Base-by-base conservation (phyloP, 768 basidiomycete species). In the Rhizopogon vesiculosus region DNA sequence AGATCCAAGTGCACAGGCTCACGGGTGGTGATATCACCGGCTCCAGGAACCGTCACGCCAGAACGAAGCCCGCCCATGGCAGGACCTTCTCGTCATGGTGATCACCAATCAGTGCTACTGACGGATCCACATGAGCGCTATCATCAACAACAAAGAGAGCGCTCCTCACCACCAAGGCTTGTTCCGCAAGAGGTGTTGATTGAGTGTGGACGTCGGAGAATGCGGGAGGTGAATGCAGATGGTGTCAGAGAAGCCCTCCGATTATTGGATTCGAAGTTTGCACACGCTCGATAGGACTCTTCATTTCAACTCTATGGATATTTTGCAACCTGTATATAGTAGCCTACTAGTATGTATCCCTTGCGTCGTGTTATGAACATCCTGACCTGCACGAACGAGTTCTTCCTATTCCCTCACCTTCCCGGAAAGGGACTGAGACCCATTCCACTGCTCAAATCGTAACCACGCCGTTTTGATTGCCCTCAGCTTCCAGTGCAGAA, bases 1-100 rank as follows among this genome's bases (percentile, higher is more conserved):
- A 79, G 87, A 51, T 86, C 91, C 42, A 85, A 81, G 66, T 93
- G 91, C 65, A 80, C 77, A 1, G 89, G 89, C 16, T 86, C 91
- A 15, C 78, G 77, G 40, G 77, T 90, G 40, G 76, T 82, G 43
- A 74, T 87, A 53, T 81, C 82, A 9, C 81, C 80, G 9, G 77
- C 79, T 15, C 76, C 73, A 3, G 80, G 77, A 7, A 71, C 79
- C 35, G 59, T 74, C 54, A 77, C 78, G 1, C 79, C 79, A 9
- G 83, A 84, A 65, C 71, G 76, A 43, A n/a, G 9, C 41, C 5
- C 18, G 22, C 18, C 33, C 22, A 38, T 49, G 19, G 39, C 58
- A 38, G 44, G 31, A 12, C 56, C 22, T 7, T 62, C 62, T 25
- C 59, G 56, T 35, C 59, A 61, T 16, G 57, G 53, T 33, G 71